These are phyloP conservation scores for Suillus bovinus DNA, from an alignment of 768 basidiomycete genomes.

Conservation along the genomic window DNA sequence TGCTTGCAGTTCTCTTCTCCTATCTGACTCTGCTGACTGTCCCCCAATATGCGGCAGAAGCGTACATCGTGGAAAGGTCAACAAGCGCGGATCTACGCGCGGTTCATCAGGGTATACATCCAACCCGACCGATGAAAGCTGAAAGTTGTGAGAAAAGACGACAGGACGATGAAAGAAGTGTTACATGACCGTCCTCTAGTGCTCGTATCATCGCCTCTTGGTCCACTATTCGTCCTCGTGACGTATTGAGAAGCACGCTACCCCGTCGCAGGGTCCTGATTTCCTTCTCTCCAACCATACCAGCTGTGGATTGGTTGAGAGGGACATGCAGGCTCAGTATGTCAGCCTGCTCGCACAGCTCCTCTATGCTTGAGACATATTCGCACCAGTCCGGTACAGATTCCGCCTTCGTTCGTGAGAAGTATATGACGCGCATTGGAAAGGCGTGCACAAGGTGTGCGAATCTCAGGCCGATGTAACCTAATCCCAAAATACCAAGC, in stretches of 20 bases:
- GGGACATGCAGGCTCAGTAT: conserved; percentile 85
- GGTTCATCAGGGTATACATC: conserved; percentile 86
- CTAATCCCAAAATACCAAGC: conserved; percentile 67
- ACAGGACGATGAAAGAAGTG: conserved; percentile 36
- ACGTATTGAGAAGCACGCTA: conserved; percentile 77
- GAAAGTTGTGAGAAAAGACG: conserved; percentile 3
- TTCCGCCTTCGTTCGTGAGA: conserved; percentile 36
- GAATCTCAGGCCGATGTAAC: conserved; percentile 67
- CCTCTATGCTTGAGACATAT: background rate
- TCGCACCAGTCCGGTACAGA: too few species aligned
- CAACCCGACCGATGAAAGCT: conserved; percentile 77
- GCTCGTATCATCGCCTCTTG: conserved; percentile 84
- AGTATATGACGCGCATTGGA: conserved; percentile 85
- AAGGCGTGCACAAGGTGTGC: conserved; percentile 71
- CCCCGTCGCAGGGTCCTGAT: conserved; percentile 74
- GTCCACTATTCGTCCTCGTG: conserved; percentile 82
- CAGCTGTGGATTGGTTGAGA: conserved; percentile 66
- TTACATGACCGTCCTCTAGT: conserved; percentile 79
- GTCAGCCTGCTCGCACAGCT: conserved; percentile 67
- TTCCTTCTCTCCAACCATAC: conserved; percentile 68
- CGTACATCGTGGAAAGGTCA: conserved; percentile 74
- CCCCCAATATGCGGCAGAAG: conserved; percentile 90
- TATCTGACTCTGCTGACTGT: conserved; percentile 71
- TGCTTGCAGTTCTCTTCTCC: conserved; percentile 75
- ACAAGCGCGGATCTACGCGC: conserved; percentile 66